A percentile compares a stretch with the other conserved stretches of the same genome.
Evolutionary conservation across 768 basidiomycete genomes (phyloP).

Genomic region (Russula sp.): DNA sequence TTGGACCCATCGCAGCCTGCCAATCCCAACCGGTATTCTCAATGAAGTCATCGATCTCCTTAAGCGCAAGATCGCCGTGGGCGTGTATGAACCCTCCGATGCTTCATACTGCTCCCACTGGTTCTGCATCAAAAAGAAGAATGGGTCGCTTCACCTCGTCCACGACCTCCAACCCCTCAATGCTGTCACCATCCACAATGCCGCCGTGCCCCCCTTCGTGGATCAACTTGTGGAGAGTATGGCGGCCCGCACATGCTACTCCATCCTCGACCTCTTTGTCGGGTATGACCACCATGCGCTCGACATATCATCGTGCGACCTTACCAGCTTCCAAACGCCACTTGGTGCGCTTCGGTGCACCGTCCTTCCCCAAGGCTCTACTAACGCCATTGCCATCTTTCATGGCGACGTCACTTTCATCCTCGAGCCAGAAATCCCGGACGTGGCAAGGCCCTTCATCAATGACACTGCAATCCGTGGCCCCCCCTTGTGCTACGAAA

Average conservation of each 20-base stretch:
- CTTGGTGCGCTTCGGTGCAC: not conserved
- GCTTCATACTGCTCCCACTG: slow-evolving; percentile 34
- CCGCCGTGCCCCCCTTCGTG: slow-evolving; percentile 8
- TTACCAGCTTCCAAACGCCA: not conserved
- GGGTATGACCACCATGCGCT: not conserved
- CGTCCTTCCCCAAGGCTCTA: not conserved
- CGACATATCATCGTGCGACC: not conserved
- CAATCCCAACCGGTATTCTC: not conserved
- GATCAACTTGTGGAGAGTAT: slow-evolving; percentile 21
- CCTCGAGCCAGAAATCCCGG: not conserved
- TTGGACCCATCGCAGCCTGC: not conserved
- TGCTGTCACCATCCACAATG: slow-evolving; percentile 1
- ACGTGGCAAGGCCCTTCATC: not conserved
- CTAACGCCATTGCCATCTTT: not conserved
- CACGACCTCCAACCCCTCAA: slow-evolving; percentile 27
- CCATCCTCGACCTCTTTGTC: no score
- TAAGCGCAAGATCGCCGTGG: no score
- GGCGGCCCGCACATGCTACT: not conserved
- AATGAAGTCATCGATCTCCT: not conserved
- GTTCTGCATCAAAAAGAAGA: slow-evolving; percentile 30
- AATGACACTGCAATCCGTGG: not conserved
- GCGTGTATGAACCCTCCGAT: slow-evolving; percentile 32
- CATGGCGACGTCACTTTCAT: not conserved
- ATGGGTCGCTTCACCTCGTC: slow-evolving; percentile 12
- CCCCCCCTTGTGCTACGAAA: not conserved